Evolutionary conservation across 208 protist genomes (phyloP), one percentile per base, ranked within the genome.

Genomic region (Angomonas deanei): DNA sequence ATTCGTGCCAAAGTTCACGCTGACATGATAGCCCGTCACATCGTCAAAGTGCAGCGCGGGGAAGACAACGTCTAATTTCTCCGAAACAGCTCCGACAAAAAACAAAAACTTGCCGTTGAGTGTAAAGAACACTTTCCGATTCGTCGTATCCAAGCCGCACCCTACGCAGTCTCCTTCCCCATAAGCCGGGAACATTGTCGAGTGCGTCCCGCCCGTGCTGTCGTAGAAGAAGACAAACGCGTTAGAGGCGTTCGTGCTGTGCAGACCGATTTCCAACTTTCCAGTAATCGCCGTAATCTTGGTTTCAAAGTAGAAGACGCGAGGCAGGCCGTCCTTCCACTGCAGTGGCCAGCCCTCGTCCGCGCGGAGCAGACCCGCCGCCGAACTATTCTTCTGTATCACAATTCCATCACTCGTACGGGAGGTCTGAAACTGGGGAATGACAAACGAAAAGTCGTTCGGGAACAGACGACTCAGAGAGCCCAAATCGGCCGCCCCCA

Each of bases 281-380:
- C 54, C 52, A 19, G 66, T 62, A 3, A 53, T 67, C 17, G 78
- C 79, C 48, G 77, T 68, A 24, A 94, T 53, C 30, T 73, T 90
- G 13, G 90, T 88, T 68, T 96, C 90, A 72, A 86, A 96, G 68
- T 96, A 96, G 57, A 87, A 88, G 23, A 93, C 72, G 15, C 78
- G 74, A 23, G 90, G 87, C 61, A 90, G 54, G 15, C 82, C 87
- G 47, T 85, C 80, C 24, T 80, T 80, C 80, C 83, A 91, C 50
- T 66, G 55, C 27, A 93, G 69, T 47, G 82, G 76, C 87, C 90
- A 96, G 19, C 76, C 76, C 48, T 93, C 86, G 60, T 96, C 90
- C 11, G 90, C 90, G 53, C 90, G 83, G 28, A 96, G 67, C 48
- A 88, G 56, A 19, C 83, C 60, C 11, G 71, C n/a, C 2, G 64